Percentiles rank a stretch among this genome's conserved stretches.
phyloP scores from a whole-genome alignment of 768 basidiomycete species.

The Boletus subcaerulescens region DNA sequence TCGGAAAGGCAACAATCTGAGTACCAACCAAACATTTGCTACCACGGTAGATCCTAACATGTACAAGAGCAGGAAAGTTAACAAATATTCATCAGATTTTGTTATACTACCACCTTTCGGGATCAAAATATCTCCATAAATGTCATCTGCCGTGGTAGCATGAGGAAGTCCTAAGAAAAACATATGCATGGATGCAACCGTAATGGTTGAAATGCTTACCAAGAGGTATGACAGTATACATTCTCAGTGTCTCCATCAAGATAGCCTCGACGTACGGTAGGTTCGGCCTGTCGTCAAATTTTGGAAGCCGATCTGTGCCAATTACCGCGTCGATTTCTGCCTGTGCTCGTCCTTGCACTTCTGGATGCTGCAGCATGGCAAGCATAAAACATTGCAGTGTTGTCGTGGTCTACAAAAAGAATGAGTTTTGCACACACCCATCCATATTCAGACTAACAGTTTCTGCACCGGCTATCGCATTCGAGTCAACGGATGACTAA shows the following conservation, averaged over 20 bases:
- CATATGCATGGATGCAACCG: not conserved
- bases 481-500: not conserved
- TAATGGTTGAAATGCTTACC: constrained; percentile 9
- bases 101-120: constrained; percentile 16
- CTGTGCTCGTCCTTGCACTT: constrained; percentile 31
- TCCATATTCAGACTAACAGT: constrained; percentile 8
- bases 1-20: not conserved
- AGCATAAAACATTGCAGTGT: constrained; percentile 27
- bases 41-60: constrained; percentile 17
- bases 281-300: constrained; percentile 18
- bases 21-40: constrained; percentile 19
- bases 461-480: constrained; percentile 19
- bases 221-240: constrained; percentile 26
- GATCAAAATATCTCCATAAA: constrained; percentile 22
- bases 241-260: constrained; percentile 29
- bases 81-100: not conserved
- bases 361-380: constrained; percentile 32
- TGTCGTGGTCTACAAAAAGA: constrained; percentile 5
- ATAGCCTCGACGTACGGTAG: constrained; percentile 32
- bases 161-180: constrained; percentile 14
- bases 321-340: constrained; percentile 30
- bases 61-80: not conserved
- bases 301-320: constrained; percentile 30
- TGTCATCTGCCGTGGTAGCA: constrained; percentile 17
- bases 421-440: not conserved